Conservation (phyloP, 2,329 filamentous ascomycete genomes). For the Diaporthe destruens region DNA sequence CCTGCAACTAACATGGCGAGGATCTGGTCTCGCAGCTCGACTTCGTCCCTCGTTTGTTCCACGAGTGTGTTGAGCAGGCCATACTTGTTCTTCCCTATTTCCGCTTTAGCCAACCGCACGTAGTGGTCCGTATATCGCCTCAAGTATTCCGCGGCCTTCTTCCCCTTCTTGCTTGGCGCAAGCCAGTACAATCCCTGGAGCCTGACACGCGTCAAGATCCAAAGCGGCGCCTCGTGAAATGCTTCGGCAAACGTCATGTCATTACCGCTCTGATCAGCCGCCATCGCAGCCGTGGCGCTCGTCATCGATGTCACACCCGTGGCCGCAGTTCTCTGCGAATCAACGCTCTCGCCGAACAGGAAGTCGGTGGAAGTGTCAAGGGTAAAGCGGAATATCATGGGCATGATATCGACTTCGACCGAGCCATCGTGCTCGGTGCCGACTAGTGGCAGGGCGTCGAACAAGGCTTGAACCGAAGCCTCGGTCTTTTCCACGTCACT, state of each 20-base stretch:
- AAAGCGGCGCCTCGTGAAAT: conserved; percentile 52
- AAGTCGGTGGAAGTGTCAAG: conserved; percentile 20
- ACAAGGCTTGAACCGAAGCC: conserved; percentile 53
- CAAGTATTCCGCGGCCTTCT: conserved; percentile 47
- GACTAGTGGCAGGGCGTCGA: conserved; percentile 42
- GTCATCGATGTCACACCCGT: conserved; percentile 54
- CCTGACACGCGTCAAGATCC: conserved; percentile 65
- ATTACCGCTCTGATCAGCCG: conserved; percentile 48
- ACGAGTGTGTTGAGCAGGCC: conserved; percentile 62
- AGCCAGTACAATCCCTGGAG: conserved; percentile 59
- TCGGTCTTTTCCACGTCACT: conserved; percentile 57
- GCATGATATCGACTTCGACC: conserved; percentile 11
- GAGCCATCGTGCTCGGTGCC: not conserved
- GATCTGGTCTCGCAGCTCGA: conserved; percentile 53
- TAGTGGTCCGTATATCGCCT: conserved; percentile 51
- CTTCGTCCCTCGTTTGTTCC: conserved; percentile 55
- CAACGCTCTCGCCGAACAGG: conserved; percentile 10
- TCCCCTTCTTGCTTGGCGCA: conserved; percentile 55
- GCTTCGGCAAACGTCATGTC: not conserved
- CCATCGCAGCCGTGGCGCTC: conserved; percentile 49
- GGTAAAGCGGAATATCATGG: conserved; percentile 8
- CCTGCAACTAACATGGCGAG: not conserved
- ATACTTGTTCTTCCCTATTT: not conserved
- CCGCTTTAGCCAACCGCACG: not conserved
- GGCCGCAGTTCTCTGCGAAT: not conserved